Conservation (phyloP, 805 yeast genomes). For the Ogataea methanolica region DNA sequence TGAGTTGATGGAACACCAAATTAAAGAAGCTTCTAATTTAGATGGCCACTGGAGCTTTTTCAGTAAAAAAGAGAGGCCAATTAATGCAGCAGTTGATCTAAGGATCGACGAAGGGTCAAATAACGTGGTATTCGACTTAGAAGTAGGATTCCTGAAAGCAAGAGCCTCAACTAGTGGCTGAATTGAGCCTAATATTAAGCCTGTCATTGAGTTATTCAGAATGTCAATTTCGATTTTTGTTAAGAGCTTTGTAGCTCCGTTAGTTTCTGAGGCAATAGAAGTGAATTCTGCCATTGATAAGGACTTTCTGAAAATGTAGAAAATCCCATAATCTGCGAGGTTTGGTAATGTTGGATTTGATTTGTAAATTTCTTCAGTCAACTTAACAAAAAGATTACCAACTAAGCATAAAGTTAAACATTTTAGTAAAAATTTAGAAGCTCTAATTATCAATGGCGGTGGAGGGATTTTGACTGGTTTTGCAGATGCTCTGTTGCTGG, state of each 20-base stretch:
- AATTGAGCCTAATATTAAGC: constrained; percentile 52
- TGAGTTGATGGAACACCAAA: constrained; percentile 60
- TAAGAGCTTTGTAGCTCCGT: constrained; percentile 22
- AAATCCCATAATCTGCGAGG: constrained; percentile 27
- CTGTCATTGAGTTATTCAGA: constrained; percentile 40
- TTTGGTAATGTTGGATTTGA: constrained; percentile 23
- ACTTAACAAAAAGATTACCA: constrained; percentile 50
- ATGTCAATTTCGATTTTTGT: constrained; percentile 11
- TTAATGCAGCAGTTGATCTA: constrained; percentile 50
- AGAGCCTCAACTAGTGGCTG: constrained; percentile 39
- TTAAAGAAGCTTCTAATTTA: constrained; percentile 56
- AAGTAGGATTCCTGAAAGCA: constrained; percentile 6
- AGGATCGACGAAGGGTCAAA: constrained; percentile 23
- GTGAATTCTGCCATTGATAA: background rate
- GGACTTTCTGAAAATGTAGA: constrained; percentile 29
- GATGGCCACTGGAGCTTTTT: constrained; percentile 67
- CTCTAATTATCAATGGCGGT: background rate
- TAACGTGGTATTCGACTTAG: constrained; percentile 3
- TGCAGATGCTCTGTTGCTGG: background rate
- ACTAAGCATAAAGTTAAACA: constrained; percentile 31
- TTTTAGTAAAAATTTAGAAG: constrained; percentile 6
- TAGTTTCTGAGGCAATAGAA: constrained; percentile 4
- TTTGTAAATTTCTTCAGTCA: constrained; percentile 48
- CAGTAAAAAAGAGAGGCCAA: constrained; percentile 69
- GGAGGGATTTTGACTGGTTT: background rate